Base-by-base conservation (phyloP, 2,329 filamentous ascomycete species). In the Chrysoporthe puriensis region DNA sequence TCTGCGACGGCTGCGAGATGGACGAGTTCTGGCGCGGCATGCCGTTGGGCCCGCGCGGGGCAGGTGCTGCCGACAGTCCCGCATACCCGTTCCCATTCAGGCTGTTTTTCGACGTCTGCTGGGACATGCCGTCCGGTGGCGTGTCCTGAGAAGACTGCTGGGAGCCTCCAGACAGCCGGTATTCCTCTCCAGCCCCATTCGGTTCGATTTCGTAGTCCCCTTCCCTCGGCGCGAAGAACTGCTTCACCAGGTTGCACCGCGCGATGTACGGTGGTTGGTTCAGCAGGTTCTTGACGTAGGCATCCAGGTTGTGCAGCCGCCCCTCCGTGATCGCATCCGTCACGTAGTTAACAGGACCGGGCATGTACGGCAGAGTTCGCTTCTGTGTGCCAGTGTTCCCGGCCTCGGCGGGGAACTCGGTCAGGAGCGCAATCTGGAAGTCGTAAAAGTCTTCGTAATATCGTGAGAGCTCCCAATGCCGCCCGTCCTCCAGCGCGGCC, bases 401-500 rank as follows among this genome's bases (percentile, higher is more conserved):
- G 48, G 96, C 95, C 79, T 98, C 96, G 46, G 92, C 89, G 32
- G 96, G 95, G 75, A 97, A 98, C 72, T 90, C 93, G 57, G 94
- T 95, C 61, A 99, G 87, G 9, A 99, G 88, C 43, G 94, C 93
- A 76, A 98, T 98, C 78, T 99, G 96, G 78, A 98, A 95, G 78
- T 98, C 96, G 80, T 98, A 99, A 77, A 99, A 99, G 81, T 98
- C 96, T 78, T 98, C 94, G 76, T 99, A 99, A 76, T 97, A 96
- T 71, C 96, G 89, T 50, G 93, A 95, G 62, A 99, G 82, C 77
- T 97, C 94, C 94, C 94, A 98, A 76, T 92, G 90, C 59, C 92
- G 87, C 60, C 94, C 94, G 76, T 98, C 94, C 75, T 97, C 93
- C 78, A 98, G 88, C 74, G 90, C 86, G 34, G 92, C 93, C 78